A percentile compares a stretch with the other conserved stretches of the same genome.
Conservation (phyloP, 768 basidiomycete species). For the Phanerochaete carnosa region DNA sequence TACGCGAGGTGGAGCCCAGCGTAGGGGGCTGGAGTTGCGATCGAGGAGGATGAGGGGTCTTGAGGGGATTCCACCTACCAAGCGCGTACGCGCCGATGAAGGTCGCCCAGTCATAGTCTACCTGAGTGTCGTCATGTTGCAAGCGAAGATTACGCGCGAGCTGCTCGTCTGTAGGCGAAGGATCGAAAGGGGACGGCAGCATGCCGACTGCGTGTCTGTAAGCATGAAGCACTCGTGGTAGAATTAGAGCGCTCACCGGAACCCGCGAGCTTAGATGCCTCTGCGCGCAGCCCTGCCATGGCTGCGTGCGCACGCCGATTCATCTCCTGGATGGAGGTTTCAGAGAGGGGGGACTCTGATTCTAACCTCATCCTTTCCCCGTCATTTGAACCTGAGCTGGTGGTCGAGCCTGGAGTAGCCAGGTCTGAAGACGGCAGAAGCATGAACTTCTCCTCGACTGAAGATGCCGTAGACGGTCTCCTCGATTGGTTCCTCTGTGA, state of each 20-base stretch:
- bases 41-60: constrained; percentile 58
- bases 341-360: constrained; percentile 7
- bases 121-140: constrained; percentile 17
- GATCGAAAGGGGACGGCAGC: constrained; percentile 26
- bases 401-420: constrained; percentile 2
- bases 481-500: constrained; percentile 23
- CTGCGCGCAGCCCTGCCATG: constrained; percentile 23
- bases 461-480: constrained; percentile 43
- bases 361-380: neutral
- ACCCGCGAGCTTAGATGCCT: constrained; percentile 22
- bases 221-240: neutral
- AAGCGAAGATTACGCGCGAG: constrained; percentile 16
- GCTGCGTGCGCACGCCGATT: constrained; percentile 23
- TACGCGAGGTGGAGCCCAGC: constrained; percentile 8
- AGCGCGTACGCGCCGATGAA: constrained; percentile 75
- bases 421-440: constrained; percentile 39
- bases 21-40: constrained; percentile 26
- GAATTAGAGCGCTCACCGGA: constrained; percentile 16
- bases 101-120: constrained; percentile 63
- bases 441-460: constrained; percentile 35
- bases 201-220: constrained; percentile 12
- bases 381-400: constrained; percentile 7
- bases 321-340: constrained; percentile 21
- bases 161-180: constrained; percentile 23
- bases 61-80: constrained; percentile 79